Base-by-base conservation (phyloP, 2,329 filamentous ascomycete species). In the Emericellopsis atlantica region DNA sequence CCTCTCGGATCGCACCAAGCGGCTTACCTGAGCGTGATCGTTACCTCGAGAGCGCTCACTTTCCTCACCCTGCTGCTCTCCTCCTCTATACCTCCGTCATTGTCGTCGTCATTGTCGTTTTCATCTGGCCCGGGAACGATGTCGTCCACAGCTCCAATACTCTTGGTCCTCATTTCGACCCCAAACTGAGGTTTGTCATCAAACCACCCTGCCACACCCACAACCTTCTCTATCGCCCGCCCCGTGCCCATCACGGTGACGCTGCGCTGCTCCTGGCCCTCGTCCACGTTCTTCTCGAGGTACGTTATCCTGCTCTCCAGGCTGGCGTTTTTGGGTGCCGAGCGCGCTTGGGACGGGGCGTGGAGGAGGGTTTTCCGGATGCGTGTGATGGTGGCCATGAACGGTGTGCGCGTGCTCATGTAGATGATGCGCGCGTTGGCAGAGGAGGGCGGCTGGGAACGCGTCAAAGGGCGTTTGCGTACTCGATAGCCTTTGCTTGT, bases 141-240 rank as follows among this genome's bases (percentile, higher is more conserved):
- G 55, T 86, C 81, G 52, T 88, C 82, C 36, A 86, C 67, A 3
- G 77, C 73, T n/a, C 66, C 67, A 14, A 82, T 65, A 39, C 71
- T 83, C 43, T 73, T 70, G 36, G 81, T 85, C 54, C 68, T 64
- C 40, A 85, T 52, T 49, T 65, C 61, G 2, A 86, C 76, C 5
- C 58, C 53, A 46, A 74, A 79, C 45, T 76, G 75, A 11, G 57
- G 63, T 56, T 80, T 70, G 41, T 73, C 66, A 56, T 76, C 70
- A 48, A 86, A 85, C 66, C 74, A 81, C 29, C 72, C 57, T 0
- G 75, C 82, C 6, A 87, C 56, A 22, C 72, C 65, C 44, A 84
- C 56, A 1, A 74, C 74, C 57, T 76, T 77, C 45, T 72, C 65
- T 24, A 87, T 78, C 7, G 81, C 82, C 48, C 70, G 72, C 2